phyloP scores from a whole-genome alignment of 257 asterid species.

The Capsicum rhomboideum region DNA sequence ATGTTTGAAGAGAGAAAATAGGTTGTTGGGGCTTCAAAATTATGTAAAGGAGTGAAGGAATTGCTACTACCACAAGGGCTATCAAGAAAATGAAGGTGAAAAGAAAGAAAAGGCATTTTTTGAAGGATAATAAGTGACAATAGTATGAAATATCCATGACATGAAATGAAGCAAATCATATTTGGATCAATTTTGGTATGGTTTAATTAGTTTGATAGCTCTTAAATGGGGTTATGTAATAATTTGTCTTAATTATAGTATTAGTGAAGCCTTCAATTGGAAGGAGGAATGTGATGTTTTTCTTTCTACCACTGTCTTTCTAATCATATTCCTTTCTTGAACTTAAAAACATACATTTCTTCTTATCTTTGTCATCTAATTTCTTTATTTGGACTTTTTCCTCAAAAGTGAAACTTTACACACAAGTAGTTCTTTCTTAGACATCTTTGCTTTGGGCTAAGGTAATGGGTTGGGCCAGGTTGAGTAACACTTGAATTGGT shows the following conservation, averaged over 20 bases:
- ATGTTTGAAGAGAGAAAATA: conserved; percentile 32
- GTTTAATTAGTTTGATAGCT: conserved; percentile 5
- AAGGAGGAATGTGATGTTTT: conserved; percentile 42
- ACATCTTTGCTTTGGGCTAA: no score
- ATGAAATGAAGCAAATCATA: not conserved
- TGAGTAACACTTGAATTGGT: not conserved
- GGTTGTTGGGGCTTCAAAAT: conserved; percentile 53
- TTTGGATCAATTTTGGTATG: conserved; percentile 7
- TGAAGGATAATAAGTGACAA: conserved; percentile 16
- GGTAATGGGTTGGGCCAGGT: not conserved
- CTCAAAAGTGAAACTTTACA: no score
- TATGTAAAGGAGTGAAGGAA: conserved; percentile 17
- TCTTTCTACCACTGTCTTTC: conserved; percentile 12
- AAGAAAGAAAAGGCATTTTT: conserved; percentile 25
- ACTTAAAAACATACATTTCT: not conserved
- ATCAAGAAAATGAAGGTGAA: conserved; percentile 21
- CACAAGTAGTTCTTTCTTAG: no score
- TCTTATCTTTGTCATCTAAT: no score
- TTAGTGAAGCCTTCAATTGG: not conserved
- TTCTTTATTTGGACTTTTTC: no score
- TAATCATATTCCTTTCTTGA: conserved; percentile 47
- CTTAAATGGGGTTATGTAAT: not conserved
- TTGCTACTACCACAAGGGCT: conserved; percentile 18
- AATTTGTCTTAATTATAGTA: not conserved
- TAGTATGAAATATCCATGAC: conserved; percentile 1